Percentiles rank a stretch among this genome's conserved stretches.
These are phyloP conservation scores for Gamarada debralockiae DNA, from an alignment of 495 filamentous ascomycete species.

Conservation along the genomic window DNA sequence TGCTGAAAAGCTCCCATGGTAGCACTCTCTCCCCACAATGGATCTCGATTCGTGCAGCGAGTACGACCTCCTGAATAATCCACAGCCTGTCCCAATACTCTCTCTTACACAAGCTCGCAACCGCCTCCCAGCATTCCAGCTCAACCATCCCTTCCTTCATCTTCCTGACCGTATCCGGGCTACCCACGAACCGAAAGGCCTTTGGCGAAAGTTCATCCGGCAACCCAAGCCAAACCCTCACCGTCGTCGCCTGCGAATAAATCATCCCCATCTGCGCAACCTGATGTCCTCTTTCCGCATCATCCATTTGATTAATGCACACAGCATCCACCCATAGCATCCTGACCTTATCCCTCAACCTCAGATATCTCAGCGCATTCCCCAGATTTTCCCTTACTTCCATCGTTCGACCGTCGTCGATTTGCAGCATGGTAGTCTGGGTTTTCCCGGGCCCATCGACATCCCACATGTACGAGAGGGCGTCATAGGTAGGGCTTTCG, in stretches of 20 bases:
- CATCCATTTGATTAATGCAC: conserved; percentile 27
- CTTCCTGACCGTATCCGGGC: too few species aligned
- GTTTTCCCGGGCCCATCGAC: neutral
- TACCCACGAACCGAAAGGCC: conserved; percentile 1
- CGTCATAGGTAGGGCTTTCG: conserved; percentile 1
- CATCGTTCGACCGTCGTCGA: neutral
- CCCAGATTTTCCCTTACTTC: conserved; percentile 2
- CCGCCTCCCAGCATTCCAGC: neutral
- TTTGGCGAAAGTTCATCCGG: neutral
- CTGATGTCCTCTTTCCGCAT: conserved; percentile 22
- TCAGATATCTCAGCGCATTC: conserved; percentile 1
- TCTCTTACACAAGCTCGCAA: conserved; percentile 3
- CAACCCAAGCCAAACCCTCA: conserved; percentile 5
- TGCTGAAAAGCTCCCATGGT: neutral
- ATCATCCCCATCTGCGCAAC: conserved; percentile 27
- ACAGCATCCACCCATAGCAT: conserved; percentile 28
- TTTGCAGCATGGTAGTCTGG: too few species aligned
- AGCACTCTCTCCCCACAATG: neutral
- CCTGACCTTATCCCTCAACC: neutral
- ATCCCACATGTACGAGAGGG: conserved; percentile 4
- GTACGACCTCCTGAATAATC: conserved; percentile 8
- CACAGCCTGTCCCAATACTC: conserved; percentile 2
- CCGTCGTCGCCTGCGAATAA: conserved; percentile 11
- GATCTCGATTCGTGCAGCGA: neutral
- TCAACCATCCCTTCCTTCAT: neutral